phyloP scores from a whole-genome alignment of 306 rosid genomes.

The Neltuma alba region DNA sequence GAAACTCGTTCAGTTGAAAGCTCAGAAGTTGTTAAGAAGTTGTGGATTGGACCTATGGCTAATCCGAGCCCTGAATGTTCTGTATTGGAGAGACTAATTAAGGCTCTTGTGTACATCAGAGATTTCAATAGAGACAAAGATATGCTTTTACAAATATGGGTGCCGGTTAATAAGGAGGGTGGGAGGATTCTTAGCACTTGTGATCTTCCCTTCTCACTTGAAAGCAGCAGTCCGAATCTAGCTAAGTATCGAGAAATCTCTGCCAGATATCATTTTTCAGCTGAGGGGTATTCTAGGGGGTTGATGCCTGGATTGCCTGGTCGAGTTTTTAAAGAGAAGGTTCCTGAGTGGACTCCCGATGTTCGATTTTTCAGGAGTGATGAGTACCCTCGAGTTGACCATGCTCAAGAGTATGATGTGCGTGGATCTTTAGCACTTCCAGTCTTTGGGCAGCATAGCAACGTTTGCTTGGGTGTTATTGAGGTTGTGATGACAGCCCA shows the following conservation, averaged over 20 bases:
- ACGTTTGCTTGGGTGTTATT: slow-evolving; percentile 83
- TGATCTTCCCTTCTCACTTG: slow-evolving; percentile 64
- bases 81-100: slow-evolving; percentile 62
- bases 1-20: slow-evolving; percentile 44
- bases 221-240: slow-evolving; percentile 58
- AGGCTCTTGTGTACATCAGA: slow-evolving; percentile 61
- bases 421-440: slow-evolving; percentile 91
- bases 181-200: slow-evolving; percentile 62
- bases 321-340: slow-evolving; percentile 71
- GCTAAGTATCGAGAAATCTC: slow-evolving; percentile 72
- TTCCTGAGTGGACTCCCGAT: slow-evolving; percentile 99
- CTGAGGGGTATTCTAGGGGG: slow-evolving; percentile 60
- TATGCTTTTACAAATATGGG: slow-evolving; percentile 86
- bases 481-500: slow-evolving; percentile 84
- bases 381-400: slow-evolving; percentile 76
- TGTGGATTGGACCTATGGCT: slow-evolving; percentile 62
- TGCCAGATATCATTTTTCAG: slow-evolving; percentile 57
- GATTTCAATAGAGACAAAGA: slow-evolving; percentile 66
- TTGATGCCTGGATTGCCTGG: slow-evolving; percentile 76
- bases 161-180: slow-evolving; percentile 71
- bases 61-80: slow-evolving; percentile 49
- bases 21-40: slow-evolving; percentile 51
- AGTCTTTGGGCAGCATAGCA: slow-evolving; percentile 74
- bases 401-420: slow-evolving; percentile 74
- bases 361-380: slow-evolving; percentile 74